phyloP scores from a whole-genome alignment of 148 eudicot species.

The Rhododendron ovatum region DNA sequence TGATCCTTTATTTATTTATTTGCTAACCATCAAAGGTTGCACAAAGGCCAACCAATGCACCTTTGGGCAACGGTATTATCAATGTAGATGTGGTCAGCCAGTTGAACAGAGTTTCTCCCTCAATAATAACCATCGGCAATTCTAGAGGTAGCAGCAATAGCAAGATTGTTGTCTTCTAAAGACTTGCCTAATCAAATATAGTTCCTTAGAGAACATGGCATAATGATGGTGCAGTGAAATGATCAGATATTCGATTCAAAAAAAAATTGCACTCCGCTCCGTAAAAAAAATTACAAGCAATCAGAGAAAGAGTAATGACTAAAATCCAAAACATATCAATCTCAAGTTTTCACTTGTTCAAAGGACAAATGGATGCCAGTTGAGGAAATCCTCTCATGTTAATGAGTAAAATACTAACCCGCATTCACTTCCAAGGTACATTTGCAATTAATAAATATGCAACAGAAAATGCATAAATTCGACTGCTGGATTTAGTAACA shows the following conservation, averaged over 20 bases:
- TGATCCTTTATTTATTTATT: not conserved
- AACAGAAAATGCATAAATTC: not conserved
- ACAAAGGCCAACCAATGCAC: not conserved
- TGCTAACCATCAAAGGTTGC: not conserved
- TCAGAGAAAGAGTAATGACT: not conserved
- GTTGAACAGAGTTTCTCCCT: not conserved
- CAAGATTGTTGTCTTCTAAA: slow-evolving; percentile 1
- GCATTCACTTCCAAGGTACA: not conserved
- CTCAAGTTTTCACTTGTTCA: not conserved
- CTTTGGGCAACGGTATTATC: not conserved
- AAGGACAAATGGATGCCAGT: not conserved
- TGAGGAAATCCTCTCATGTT: not conserved
- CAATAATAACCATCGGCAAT: not conserved
- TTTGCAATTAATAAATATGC: not conserved
- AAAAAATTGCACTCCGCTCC: not conserved
- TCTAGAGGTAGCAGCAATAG: not conserved
- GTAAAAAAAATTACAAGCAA: not conserved
- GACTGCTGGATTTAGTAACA: not conserved
- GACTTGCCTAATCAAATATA: not conserved
- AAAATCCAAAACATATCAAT: not conserved
- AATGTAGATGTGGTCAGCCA: not conserved
- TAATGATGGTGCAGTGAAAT: not conserved
- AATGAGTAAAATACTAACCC: not conserved
- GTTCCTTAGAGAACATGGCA: not conserved
- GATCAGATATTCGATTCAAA: not conserved